Conservation (phyloP, 2,329 filamentous ascomycete species). For the Paramyrothecium sp. region DNA sequence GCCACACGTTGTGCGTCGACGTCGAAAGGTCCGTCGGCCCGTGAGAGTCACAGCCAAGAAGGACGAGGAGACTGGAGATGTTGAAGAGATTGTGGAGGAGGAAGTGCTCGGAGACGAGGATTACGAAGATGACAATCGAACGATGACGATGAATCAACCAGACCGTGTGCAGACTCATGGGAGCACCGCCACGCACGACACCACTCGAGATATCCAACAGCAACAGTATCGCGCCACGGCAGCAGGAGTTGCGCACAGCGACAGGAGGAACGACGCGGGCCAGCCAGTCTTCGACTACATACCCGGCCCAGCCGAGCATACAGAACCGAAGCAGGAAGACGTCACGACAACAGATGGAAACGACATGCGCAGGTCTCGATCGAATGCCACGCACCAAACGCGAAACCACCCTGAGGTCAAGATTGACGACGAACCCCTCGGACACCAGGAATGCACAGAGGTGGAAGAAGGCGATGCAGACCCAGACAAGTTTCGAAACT, state of each 20-base stretch:
- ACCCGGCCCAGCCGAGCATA: not conserved
- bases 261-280: constrained; percentile 5
- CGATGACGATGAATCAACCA: constrained; percentile 1
- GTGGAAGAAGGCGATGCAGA: constrained; percentile 11
- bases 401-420: constrained; percentile 8
- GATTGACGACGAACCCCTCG: constrained; percentile 14
- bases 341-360: not conserved
- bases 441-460: constrained; percentile 7
- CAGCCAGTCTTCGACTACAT: constrained; percentile 8
- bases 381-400: not conserved
- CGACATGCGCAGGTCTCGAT: not conserved
- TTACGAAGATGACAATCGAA: not conserved
- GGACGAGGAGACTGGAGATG: constrained; percentile 11
- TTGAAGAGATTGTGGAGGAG: not conserved
- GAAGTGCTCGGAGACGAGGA: constrained; percentile 7
- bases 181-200: not conserved
- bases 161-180: constrained; percentile 2
- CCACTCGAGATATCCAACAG: not conserved
- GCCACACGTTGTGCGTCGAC: constrained; percentile 13
- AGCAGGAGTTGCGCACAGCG: constrained; percentile 2
- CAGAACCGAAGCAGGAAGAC: not conserved
- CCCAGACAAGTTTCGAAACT: constrained; percentile 16
- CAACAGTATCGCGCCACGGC: not conserved
- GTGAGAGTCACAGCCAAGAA: constrained; percentile 1
- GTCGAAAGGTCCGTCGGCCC: constrained; percentile 7